These are phyloP conservation scores for Leccinum fallax DNA, from an alignment of 1,284 basidiomycete species.

Conservation along the genomic window DNA sequence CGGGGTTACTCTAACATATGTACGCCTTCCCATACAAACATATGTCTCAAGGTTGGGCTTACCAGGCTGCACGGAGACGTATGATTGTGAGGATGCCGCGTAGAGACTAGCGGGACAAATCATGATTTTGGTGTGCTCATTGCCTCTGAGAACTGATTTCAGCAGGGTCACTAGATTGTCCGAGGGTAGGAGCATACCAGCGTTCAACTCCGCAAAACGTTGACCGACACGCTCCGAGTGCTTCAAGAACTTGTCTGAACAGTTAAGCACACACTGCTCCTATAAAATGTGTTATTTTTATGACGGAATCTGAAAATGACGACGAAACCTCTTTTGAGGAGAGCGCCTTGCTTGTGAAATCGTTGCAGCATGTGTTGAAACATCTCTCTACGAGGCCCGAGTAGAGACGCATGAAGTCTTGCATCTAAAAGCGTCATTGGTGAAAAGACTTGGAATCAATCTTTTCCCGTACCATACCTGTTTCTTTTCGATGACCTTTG, in stretches of 20 bases:
- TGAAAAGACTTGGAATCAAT: not conserved
- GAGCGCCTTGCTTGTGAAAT: slow-evolving; percentile 94
- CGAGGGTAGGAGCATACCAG: slow-evolving; percentile 57
- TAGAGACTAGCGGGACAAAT: slow-evolving; percentile 6
- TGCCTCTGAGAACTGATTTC: slow-evolving; percentile 27
- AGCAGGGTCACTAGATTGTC: not conserved
- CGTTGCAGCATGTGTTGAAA: slow-evolving; percentile 93
- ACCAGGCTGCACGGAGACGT: slow-evolving; percentile 14
- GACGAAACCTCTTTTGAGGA: slow-evolving; percentile 86
- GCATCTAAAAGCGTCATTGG: slow-evolving; percentile 70
- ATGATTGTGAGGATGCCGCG: not conserved
- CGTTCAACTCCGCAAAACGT: slow-evolving; percentile 89
- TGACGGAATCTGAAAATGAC: not conserved
- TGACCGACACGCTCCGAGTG: slow-evolving; percentile 95
- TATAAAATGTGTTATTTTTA: slow-evolving; percentile 34
- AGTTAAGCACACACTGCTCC: slow-evolving; percentile 75
- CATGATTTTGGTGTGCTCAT: slow-evolving; percentile 36
- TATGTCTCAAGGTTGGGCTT: slow-evolving; percentile 10
- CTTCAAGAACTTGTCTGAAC: slow-evolving; percentile 94
- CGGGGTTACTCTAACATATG: slow-evolving; percentile 22
- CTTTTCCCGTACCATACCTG: slow-evolving; percentile 59
- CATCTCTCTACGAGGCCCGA: slow-evolving; percentile 96
- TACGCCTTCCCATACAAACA: slow-evolving; percentile 17
- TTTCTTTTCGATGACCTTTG: slow-evolving; percentile 89
- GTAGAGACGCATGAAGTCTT: slow-evolving; percentile 96